Percentiles rank a stretch among this genome's conserved stretches.
phyloP scores from a whole-genome alignment of 371 early-diverging fungal genomes.

The Mortierella sp. region DNA sequence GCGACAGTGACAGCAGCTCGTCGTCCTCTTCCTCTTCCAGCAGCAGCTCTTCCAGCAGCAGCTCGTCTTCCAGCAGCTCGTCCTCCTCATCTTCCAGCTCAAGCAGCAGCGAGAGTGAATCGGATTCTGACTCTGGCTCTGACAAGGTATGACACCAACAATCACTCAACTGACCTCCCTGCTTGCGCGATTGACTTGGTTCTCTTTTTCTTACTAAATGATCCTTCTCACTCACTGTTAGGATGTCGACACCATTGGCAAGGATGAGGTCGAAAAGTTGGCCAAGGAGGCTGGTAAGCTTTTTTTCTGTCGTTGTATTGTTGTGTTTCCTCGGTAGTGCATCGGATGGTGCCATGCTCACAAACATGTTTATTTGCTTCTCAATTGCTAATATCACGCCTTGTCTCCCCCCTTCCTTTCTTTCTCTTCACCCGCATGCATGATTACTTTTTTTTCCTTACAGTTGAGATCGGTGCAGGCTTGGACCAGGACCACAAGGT shows the following conservation, averaged over 20 bases:
- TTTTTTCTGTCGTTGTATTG: neutral
- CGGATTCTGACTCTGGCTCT: slow-evolving; percentile 25
- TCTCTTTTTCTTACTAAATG: neutral
- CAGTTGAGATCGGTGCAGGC: slow-evolving; percentile 30
- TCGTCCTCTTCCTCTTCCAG: slow-evolving; percentile 16
- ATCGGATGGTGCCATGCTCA: neutral
- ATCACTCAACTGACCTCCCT: neutral
- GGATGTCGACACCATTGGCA: slow-evolving; percentile 22
- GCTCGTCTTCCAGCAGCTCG: slow-evolving; percentile 26
- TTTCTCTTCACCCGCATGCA: neutral
- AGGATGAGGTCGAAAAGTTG: slow-evolving; percentile 37
- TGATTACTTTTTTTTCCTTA: neutral
- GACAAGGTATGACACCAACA: slow-evolving; percentile 23
- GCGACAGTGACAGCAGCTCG: neutral
- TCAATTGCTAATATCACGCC: neutral
- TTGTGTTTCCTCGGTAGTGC: neutral
- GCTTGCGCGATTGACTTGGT: neutral
- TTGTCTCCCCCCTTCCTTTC: neutral
- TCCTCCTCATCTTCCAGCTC: slow-evolving; percentile 29
- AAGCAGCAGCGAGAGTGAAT: slow-evolving; percentile 10
- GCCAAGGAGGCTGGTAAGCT: slow-evolving; percentile 44
- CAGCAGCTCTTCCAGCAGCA: neutral
- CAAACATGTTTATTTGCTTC: neutral
- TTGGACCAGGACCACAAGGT: slow-evolving; percentile 39
- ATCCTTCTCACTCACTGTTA: neutral